phyloP scores from a whole-genome alignment of 352 stramenopile genomes.

The Phytophthora kernoviae region DNA sequence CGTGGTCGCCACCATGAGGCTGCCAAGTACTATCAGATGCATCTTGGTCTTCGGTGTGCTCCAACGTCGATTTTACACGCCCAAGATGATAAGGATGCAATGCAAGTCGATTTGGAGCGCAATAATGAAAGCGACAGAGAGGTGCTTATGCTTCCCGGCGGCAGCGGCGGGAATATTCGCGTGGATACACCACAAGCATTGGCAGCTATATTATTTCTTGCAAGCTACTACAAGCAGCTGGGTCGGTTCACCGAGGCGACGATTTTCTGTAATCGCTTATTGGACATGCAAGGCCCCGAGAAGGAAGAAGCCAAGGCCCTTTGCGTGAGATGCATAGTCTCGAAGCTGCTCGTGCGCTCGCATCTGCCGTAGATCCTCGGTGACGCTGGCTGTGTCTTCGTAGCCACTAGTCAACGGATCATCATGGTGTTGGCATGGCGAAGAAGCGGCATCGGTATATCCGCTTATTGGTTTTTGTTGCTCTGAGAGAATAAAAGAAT shows the following conservation, averaged over 20 bases:
- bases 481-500: slow-evolving; percentile 27
- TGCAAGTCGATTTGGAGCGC: not conserved
- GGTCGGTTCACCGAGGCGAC: slow-evolving; percentile 53
- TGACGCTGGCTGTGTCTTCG: not conserved
- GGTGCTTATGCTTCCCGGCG: slow-evolving; percentile 33
- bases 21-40: slow-evolving; percentile 76
- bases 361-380: slow-evolving; percentile 4
- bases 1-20: slow-evolving; percentile 60
- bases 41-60: slow-evolving; percentile 54
- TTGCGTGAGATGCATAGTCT: slow-evolving; percentile 80
- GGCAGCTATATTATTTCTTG: slow-evolving; percentile 73
- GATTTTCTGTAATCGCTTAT: slow-evolving; percentile 77
- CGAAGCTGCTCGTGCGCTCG: slow-evolving; percentile 37
- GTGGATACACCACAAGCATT: slow-evolving; percentile 72
- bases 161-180: slow-evolving; percentile 42
- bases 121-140: slow-evolving; percentile 21
- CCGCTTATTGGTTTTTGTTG: slow-evolving; percentile 21
- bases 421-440: slow-evolving; percentile 11
- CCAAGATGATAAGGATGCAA: slow-evolving; percentile 10
- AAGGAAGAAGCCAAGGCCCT: slow-evolving; percentile 86
- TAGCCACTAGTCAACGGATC: not conserved
- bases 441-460: slow-evolving; percentile 33
- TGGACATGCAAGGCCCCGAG: slow-evolving; percentile 80
- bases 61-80: slow-evolving; percentile 23
- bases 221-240: slow-evolving; percentile 85